Base-by-base conservation (phyloP, 352 stramenopile species). In the Globisporangium middletonii region DNA sequence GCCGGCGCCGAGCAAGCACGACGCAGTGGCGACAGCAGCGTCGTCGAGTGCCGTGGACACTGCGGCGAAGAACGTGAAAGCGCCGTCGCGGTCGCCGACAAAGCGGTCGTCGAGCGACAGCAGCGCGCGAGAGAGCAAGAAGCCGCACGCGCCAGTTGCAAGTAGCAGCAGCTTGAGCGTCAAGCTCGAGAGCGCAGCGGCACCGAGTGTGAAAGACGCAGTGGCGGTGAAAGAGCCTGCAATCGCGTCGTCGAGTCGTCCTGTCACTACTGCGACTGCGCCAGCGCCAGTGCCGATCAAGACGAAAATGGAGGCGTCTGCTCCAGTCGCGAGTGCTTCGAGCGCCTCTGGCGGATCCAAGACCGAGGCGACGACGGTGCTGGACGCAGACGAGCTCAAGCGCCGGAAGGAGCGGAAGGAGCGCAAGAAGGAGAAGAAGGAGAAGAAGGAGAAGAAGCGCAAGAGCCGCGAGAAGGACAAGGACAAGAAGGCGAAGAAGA, bases 381-480 rank as follows among this genome's bases (percentile, higher is more conserved):
- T 37, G 12, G 57, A 53, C 47, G 50, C 42, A 3, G 57, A 63
- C 3, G 59, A 75, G 18, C 35, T 68, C 16, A 86, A 75, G 35
- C 63, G 77, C 33, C 76, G 78, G 55, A 86, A 83, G 30, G 68
- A 85, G 53, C 77, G 86, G 18, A 73, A 75, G 12, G 76, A 83
- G 49, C 77, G 87, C 28, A 83, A 84, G 47, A 84, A 92, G 41
- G 75, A 83, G 54, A 79, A 92, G 37, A 76, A 90, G 33, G 79
- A 89, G 45, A 83, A 91, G 19, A 70, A 81, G 38, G 67, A 82
- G 49, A 84, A 86, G 56, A 75, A 83, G 41, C 63, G 74, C 42
- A 64, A 79, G 37, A 77, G 64, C 16, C 63, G 78, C 30, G 80
- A 77, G 57, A 75, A 79, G 60, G 63, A 83, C 35, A 79, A 81